Evolutionary conservation across 2,329 filamentous ascomycete species (phyloP).

Genomic region (Ophiostoma sp.): DNA sequence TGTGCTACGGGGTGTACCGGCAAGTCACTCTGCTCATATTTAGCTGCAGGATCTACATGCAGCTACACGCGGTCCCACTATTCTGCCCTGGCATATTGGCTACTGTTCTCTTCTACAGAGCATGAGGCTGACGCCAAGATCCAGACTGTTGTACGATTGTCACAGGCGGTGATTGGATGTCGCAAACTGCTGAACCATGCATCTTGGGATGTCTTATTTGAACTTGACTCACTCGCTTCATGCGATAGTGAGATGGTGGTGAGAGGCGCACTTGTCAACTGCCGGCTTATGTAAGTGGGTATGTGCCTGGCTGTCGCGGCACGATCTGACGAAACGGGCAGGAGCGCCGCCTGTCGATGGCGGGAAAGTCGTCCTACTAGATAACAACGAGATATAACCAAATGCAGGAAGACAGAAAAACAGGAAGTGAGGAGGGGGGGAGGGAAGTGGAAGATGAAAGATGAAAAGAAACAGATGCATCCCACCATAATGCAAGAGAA

Average conservation of each 20-base stretch:
- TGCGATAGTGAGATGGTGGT: neutral
- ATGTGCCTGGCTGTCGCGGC: neutral
- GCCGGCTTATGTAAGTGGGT: neutral
- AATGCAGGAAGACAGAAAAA: neutral
- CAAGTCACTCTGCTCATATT: neutral
- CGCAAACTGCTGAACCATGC: neutral
- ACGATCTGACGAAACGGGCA: neutral
- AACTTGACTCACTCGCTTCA: constrained; percentile 3
- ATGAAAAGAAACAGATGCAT: neutral
- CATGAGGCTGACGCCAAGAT: constrained; percentile 26
- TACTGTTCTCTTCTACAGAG: neutral
- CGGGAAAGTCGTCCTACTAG: neutral
- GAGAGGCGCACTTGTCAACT: neutral
- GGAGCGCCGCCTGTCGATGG: neutral
- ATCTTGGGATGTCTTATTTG: neutral
- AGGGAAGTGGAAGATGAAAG: neutral
- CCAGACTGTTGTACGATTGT: neutral
- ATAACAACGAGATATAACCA: neutral
- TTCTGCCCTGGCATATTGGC: constrained; percentile 4
- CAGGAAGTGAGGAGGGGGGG: neutral
- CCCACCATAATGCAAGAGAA: neutral
- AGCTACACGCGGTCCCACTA: constrained; percentile 12
- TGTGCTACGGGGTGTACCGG: neutral
- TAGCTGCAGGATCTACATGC: neutral
- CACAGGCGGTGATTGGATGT: neutral